Percentiles rank a stretch among this genome's conserved stretches.
Evolutionary conservation across 306 rosid species (phyloP).

Genomic region (Fragaria nilgerrensis): DNA sequence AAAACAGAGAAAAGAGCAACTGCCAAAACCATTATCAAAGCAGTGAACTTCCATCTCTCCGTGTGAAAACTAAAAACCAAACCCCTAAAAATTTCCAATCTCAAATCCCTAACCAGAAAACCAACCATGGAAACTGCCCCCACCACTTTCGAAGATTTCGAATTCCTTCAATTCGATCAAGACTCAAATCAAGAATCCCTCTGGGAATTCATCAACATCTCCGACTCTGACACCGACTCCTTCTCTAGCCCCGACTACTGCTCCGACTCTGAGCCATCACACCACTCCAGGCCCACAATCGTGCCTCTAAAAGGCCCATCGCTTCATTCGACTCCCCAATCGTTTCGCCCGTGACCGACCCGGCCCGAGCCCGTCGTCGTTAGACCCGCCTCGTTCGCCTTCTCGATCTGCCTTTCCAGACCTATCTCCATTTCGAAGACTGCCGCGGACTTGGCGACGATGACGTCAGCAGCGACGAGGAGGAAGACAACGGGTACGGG

Average conservation of each 20-base stretch:
- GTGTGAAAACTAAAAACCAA: neutral
- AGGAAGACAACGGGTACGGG: slow-evolving; percentile 35
- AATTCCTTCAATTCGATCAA: slow-evolving; percentile 28
- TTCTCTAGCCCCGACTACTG: too few species aligned
- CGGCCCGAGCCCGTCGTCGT: slow-evolving; percentile 11
- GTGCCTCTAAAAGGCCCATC: slow-evolving; percentile 6
- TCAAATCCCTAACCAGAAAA: neutral
- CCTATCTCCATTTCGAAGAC: neutral
- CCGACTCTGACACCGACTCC: slow-evolving; percentile 22
- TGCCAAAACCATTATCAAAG: slow-evolving; percentile 45
- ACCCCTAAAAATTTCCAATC: neutral
- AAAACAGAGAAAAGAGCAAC: slow-evolving; percentile 39
- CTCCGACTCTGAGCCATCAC: neutral
- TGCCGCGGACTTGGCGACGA: neutral
- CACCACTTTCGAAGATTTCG: slow-evolving; percentile 35
- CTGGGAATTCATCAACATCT: slow-evolving; percentile 51
- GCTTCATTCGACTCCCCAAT: slow-evolving; percentile 1
- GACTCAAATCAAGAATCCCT: slow-evolving; percentile 38
- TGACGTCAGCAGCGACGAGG: slow-evolving; percentile 4
- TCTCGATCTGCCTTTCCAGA: neutral
- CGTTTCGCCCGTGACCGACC: slow-evolving; percentile 7
- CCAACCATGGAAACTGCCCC: neutral
- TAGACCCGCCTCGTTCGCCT: neutral
- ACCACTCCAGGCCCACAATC: neutral
- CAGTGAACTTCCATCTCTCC: neutral